These are phyloP conservation scores for Kluyveromyces lactis DNA, from an alignment of 805 yeast species.

Conservation along the genomic window DNA sequence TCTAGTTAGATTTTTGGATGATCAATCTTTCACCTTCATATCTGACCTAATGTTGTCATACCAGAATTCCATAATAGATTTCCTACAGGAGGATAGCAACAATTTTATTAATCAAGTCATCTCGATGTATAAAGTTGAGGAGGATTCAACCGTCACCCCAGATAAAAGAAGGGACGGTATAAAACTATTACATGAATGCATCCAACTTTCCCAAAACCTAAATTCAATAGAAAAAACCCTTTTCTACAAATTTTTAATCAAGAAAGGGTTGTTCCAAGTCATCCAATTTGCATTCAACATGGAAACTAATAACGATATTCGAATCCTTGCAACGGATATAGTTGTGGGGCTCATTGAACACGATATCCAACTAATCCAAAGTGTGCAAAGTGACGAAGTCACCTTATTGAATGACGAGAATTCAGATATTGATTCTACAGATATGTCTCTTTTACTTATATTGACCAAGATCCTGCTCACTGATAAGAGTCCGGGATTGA, in stretches of 20 bases:
- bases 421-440: slow-evolving; percentile 20
- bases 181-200: slow-evolving; percentile 70
- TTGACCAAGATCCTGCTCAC: slow-evolving; percentile 52
- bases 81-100: slow-evolving; percentile 20
- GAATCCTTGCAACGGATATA: slow-evolving; percentile 72
- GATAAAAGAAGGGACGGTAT: slow-evolving; percentile 59
- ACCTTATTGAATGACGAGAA: slow-evolving; percentile 7
- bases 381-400: slow-evolving; percentile 18
- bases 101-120: slow-evolving; percentile 53
- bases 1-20: slow-evolving; percentile 74
- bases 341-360: slow-evolving; percentile 77
- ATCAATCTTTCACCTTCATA: slow-evolving; percentile 60
- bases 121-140: slow-evolving; percentile 36
- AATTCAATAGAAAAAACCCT: slow-evolving; percentile 56
- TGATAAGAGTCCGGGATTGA: slow-evolving; percentile 62
- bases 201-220: slow-evolving; percentile 60
- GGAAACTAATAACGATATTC: slow-evolving; percentile 30
- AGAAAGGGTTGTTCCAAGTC: slow-evolving; percentile 61
- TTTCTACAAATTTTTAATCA: slow-evolving; percentile 56
- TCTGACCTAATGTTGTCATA: slow-evolving; percentile 32
- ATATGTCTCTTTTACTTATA: slow-evolving; percentile 48
- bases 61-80: slow-evolving; percentile 27
- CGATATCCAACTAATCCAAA: slow-evolving; percentile 55
- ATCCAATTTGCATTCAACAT: slow-evolving; percentile 64
- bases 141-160: slow-evolving; percentile 8